Evolutionary conservation across 1,284 basidiomycete species (phyloP).

Genomic region (Apiotrichum veenhuisii): DNA sequence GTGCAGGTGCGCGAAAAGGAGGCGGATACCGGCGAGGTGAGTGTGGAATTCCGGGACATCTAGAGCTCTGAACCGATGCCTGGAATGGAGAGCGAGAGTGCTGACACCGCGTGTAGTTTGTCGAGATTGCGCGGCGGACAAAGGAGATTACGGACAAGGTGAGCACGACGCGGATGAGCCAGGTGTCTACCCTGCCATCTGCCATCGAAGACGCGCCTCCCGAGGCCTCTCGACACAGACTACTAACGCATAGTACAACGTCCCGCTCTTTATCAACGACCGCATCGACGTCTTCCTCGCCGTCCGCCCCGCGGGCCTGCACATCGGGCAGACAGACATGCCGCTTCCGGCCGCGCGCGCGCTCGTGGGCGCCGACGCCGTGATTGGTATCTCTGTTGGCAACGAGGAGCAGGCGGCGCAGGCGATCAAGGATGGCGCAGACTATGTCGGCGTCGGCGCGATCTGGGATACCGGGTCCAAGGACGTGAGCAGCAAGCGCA

Average conservation of each 20-base stretch:
- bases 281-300: conserved; percentile 82
- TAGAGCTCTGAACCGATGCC: too few relatives aligned
- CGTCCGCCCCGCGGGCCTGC: conserved; percentile 71
- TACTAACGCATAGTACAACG: conserved; percentile 55
- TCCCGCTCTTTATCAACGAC: conserved; percentile 89
- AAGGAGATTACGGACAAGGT: conserved; percentile 70
- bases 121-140: conserved; percentile 67
- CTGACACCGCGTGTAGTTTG: conserved; percentile 60
- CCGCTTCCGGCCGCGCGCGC: conserved; percentile 64
- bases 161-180: conserved; percentile 10
- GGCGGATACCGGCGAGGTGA: conserved; percentile 65
- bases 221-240: too few relatives aligned
- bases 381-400: conserved; percentile 81
- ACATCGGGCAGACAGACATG: conserved; percentile 89
- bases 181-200: too few relatives aligned
- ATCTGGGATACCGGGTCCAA: conserved; percentile 73
- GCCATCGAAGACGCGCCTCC: too few relatives aligned
- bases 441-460: conserved; percentile 84
- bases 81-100: neutral
- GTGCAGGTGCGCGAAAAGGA: conserved; percentile 87
- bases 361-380: conserved; percentile 64
- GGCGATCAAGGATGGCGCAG: conserved; percentile 58
- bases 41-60: conserved; percentile 50
- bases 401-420: conserved; percentile 60
- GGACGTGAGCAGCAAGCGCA: conserved; percentile 56